phyloP scores from a whole-genome alignment of 2,329 filamentous ascomycete genomes.

The Aspergillus ustus region DNA sequence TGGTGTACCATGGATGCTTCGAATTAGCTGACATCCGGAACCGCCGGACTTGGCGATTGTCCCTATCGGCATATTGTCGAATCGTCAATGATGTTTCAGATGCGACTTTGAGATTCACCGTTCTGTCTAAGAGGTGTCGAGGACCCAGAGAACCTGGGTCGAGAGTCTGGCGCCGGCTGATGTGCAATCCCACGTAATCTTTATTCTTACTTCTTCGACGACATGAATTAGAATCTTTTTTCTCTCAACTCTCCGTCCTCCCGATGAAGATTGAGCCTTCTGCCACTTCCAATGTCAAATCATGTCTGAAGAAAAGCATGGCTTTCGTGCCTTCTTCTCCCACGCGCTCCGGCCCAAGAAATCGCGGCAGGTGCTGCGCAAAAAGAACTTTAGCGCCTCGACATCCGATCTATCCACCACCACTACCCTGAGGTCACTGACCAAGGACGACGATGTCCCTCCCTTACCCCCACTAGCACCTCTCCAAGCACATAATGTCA shows the following conservation, averaged over 20 bases:
- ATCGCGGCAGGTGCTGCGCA: constrained; percentile 43
- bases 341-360: constrained; percentile 41
- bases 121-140: neutral
- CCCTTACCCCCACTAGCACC: constrained; percentile 39
- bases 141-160: neutral
- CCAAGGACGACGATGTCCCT: constrained; percentile 29
- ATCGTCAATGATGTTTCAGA: neutral
- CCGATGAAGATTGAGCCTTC: neutral
- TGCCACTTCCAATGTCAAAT: constrained; percentile 28
- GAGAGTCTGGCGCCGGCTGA: neutral
- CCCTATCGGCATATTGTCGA: neutral
- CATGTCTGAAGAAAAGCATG: constrained; percentile 36
- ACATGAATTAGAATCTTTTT: constrained; percentile 7
- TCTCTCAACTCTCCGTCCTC: neutral
- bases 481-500: constrained; percentile 39
- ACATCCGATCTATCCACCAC: constrained; percentile 33
- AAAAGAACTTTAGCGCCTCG: constrained; percentile 35
- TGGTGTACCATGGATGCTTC: neutral
- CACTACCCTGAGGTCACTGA: constrained; percentile 13
- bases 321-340: constrained; percentile 35
- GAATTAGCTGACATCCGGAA: constrained; percentile 8
- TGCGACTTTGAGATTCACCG: neutral
- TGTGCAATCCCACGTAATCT: constrained; percentile 12
- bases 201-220: constrained; percentile 9
- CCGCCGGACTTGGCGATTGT: constrained; percentile 4